Evolutionary conservation across 176 grass and related monocot genomes (phyloP).

Genomic region (Phragmites australis): DNA sequence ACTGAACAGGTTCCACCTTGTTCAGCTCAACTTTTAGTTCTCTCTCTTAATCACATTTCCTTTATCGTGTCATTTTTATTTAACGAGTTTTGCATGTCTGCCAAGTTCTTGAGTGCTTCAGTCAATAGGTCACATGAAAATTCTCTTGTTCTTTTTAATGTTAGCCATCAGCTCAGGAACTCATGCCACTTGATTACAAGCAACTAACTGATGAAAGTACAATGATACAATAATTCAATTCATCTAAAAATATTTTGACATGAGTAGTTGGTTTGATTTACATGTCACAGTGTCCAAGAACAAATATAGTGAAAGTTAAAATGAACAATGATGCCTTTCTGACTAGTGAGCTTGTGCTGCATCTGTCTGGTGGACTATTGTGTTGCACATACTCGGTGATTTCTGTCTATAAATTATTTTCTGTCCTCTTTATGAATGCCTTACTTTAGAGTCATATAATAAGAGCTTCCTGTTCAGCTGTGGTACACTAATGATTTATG

Average conservation of each 20-base stretch:
- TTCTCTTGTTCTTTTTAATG: constrained; percentile 53
- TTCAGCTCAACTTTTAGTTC: no score
- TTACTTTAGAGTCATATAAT: neutral
- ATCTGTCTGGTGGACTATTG: neutral
- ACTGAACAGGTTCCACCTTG: no score
- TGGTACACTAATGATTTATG: neutral
- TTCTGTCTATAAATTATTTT: neutral
- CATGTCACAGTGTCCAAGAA: neutral
- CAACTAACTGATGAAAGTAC: neutral
- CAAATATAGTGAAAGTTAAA: constrained; percentile 13
- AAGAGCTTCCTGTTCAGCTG: neutral
- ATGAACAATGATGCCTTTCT: neutral
- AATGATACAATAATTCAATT: constrained; percentile 3
- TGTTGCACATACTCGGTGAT: neutral
- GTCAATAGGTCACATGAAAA: constrained; percentile 70
- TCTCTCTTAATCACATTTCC: no score
- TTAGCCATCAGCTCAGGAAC: constrained; percentile 34
- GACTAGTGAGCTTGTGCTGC: neutral
- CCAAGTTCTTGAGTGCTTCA: constrained; percentile 71
- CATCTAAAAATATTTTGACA: constrained; percentile 9
- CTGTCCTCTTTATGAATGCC: neutral
- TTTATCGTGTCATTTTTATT: constrained; percentile 38
- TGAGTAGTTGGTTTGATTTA: neutral
- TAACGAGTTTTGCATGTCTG: constrained; percentile 74
- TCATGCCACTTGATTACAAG: constrained; percentile 4